Base-by-base conservation (phyloP, 345 rosid species). In the Lenwebbia sp. region DNA sequence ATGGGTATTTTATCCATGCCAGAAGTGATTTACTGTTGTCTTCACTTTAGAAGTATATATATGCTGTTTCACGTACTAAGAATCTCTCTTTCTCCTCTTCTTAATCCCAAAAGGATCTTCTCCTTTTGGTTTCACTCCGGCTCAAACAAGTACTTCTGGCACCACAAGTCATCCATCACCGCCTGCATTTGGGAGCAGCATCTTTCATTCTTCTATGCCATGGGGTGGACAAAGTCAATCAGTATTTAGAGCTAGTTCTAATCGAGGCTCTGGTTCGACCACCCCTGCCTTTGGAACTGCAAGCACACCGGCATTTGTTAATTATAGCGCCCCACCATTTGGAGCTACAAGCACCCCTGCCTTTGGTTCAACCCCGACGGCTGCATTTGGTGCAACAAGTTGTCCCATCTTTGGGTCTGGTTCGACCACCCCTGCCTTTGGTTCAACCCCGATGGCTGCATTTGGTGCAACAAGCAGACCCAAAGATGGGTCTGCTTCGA, bases 221-320 rank as follows among this genome's bases (percentile, higher is more conserved):
- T 96, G 94, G 90, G 96, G 95, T 87, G 93, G 93, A 51, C 88
- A 95, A 37, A 90, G 86, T 87, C 91, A 93, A 74, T 92, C 92
- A 52, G 87, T 92, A 41, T 94, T 93, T 86, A 94, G 95, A 82
- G 92, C 93, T 85, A 88, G 95, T 82, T 91, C 95, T 62, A 83
- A 93, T 62, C 92, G 96, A 76, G 88, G 95, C 44, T 94, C n/a
- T n/a, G n/a, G n/a, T n/a, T n/a, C n/a, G n/a, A n/a, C n/a, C n/a
- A n/a, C n/a, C n/a, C n/a, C n/a, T n/a, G n/a, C n/a, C n/a, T 95
- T 94, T 92, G 95, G 95, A 82, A 88, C 93, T 52, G 5, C 19
- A 52, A 52, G 54, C 54, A 52, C 19, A 52, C 54, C 7, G 83
- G 87, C 92, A 14, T 90, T 91, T 58, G 88, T 91, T 40, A 84